phyloP scores from a whole-genome alignment of 2,329 filamentous ascomycete species.

The Bipolaris sorokiniana region DNA sequence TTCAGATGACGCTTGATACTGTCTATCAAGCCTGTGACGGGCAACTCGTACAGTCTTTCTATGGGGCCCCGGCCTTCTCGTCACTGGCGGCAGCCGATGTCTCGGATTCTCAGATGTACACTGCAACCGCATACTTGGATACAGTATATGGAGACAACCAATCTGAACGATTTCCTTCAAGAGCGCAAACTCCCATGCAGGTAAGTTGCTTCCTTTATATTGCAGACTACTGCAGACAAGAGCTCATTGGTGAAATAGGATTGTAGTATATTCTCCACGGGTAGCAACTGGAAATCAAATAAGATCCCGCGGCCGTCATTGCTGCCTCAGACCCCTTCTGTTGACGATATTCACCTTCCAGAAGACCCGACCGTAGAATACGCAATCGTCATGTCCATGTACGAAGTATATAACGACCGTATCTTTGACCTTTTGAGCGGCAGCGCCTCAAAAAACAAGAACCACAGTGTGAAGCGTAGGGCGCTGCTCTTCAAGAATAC shows the following conservation, averaged over 20 bases:
- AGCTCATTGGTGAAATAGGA: constrained; percentile 55
- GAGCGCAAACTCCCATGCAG: constrained; percentile 56
- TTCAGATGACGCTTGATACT: constrained; percentile 88
- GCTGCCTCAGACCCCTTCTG: constrained; percentile 75
- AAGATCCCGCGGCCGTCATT: constrained; percentile 72
- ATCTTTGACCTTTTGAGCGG: constrained; percentile 89
- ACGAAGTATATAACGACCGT: constrained; percentile 97
- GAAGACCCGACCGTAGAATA: constrained; percentile 77
- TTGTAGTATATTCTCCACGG: constrained; percentile 61
- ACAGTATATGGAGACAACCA: constrained; percentile 73
- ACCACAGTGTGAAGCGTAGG: constrained; percentile 65
- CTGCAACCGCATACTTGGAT: constrained; percentile 79
- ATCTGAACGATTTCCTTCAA: constrained; percentile 57
- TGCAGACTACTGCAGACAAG: constrained; percentile 27
- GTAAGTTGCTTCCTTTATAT: constrained; percentile 44
- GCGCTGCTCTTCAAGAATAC: constrained; percentile 91
- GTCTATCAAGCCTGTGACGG: constrained; percentile 81
- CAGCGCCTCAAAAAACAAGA: constrained; percentile 62
- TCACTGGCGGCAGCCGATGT: constrained; percentile 78
- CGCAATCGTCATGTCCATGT: constrained; percentile 92
- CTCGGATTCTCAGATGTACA: constrained; percentile 78
- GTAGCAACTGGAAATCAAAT: constrained; percentile 60
- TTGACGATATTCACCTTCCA: constrained; percentile 71
- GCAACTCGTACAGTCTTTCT: constrained; percentile 68
- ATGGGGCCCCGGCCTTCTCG: constrained; percentile 67